Base-by-base conservation (phyloP, 495 filamentous ascomycete species). In the Oidiodendron maius region DNA sequence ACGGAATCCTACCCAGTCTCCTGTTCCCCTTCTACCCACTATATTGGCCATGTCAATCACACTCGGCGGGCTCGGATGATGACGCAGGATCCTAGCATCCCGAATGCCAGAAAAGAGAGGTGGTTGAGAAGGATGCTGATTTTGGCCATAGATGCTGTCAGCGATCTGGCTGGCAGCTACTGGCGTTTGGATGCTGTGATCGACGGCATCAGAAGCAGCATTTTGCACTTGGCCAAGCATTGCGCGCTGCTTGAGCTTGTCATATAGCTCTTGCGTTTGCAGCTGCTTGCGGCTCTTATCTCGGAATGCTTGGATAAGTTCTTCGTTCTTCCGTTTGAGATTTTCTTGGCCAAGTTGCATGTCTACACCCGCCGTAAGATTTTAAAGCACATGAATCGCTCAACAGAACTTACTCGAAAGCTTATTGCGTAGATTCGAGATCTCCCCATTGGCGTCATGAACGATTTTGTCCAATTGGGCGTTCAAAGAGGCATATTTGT, bases 231-330 rank as follows among this genome's bases (percentile, higher is more conserved):
- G 81, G 8, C 78, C 75, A 21, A 76, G 66, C 71, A 89, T 79
- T 3, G 82, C 77, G 44, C 82, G 80, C 20, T 81, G 75, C 64
- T 95, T 96, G 37, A 95, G 70, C 25, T 83, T 76, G 53, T 89
- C 84, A 52, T 95, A 96, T 4, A 95, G 76, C 53, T 91, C 86
- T 53, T 89, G 87, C 16, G 82, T 83, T 47, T 90, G 83, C 3
- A 81, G 68, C n/a, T 88, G 75, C 48, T 86, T 84, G 35, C 80
- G 81, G 49, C 69, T 82, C 58, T 94, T 94, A 25, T 91, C 85
- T 35, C 78, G 74, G 50, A 82, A 81, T 2, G 80, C 71, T 40
- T 82, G 74, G 22, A 75, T 70, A 3, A 96, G 71, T 15, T 93
- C 88, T 23, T 87, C 77, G 46, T 89, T 89, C 61, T 89, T 90